These are phyloP conservation scores for Vigna angularis DNA, from an alignment of 306 rosid species.

Conservation along the genomic window DNA sequence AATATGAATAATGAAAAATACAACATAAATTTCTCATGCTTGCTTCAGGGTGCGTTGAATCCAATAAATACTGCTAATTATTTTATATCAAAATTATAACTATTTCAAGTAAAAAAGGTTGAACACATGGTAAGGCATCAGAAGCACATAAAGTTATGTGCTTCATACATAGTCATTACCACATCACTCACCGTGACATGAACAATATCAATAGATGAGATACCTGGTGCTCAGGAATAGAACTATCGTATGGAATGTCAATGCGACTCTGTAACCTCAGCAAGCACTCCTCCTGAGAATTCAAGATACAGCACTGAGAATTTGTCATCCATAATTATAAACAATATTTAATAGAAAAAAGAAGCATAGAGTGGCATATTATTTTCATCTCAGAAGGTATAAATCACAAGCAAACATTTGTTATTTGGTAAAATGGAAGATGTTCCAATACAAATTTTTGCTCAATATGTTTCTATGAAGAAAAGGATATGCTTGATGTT, in stretches of 20 bases:
- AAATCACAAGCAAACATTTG: constrained; percentile 3
- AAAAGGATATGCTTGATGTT: not conserved
- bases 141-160: constrained; percentile 15
- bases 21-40: no score
- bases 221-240: constrained; percentile 91
- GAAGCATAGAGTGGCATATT: constrained; percentile 12
- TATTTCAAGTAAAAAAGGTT: no score
- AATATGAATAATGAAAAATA: no score
- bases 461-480: not conserved
- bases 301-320: constrained; percentile 36
- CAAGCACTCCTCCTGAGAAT: constrained; percentile 89
- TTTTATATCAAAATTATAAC: no score
- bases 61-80: no score
- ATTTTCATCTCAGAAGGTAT: constrained; percentile 23
- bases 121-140: constrained; percentile 1
- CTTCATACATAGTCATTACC: constrained; percentile 24
- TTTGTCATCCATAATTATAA: not conserved
- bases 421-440: constrained; percentile 8
- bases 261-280: constrained; percentile 84
- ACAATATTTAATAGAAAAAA: constrained; percentile 7
- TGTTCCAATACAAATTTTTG: not conserved
- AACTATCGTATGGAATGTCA: constrained; percentile 81
- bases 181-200: constrained; percentile 25
- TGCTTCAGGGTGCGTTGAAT: no score
- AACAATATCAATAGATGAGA: constrained; percentile 31